phyloP scores from a whole-genome alignment of 1,139 yeast genomes.

The Kodamaea plutei region DNA sequence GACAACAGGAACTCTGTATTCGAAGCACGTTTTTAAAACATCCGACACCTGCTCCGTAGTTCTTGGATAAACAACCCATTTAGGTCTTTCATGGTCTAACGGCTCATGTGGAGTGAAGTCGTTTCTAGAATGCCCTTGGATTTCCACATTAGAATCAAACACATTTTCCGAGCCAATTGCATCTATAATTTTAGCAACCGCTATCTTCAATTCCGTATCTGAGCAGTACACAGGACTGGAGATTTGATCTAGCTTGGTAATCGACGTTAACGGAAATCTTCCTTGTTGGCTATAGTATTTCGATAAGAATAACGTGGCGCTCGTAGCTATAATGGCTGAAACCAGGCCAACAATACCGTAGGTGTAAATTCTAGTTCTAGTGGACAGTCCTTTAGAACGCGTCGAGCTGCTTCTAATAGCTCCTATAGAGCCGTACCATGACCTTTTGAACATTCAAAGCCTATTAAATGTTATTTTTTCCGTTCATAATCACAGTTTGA shows the following conservation, averaged over 20 bases:
- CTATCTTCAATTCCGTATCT: constrained; percentile 34
- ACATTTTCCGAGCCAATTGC: constrained; percentile 30
- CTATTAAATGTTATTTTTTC: too few species aligned
- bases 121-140: constrained; percentile 36
- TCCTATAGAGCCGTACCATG: too few species aligned
- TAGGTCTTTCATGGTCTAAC: constrained; percentile 29
- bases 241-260: constrained; percentile 29
- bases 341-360: too few species aligned
- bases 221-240: constrained; percentile 39
- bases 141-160: constrained; percentile 24
- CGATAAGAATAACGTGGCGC: too few species aligned
- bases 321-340: too few species aligned
- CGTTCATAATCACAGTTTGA: too few species aligned
- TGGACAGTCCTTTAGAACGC: too few species aligned
- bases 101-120: constrained; percentile 44
- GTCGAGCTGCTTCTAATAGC: too few species aligned
- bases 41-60: constrained; percentile 37
- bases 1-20: constrained; percentile 45
- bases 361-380: too few species aligned
- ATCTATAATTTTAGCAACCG: constrained; percentile 39
- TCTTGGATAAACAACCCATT: constrained; percentile 32
- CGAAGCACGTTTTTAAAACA: constrained; percentile 30
- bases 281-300: too few species aligned
- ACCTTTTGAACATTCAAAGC: too few species aligned
- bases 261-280: constrained; percentile 17